Conservation (phyloP, 352 stramenopile genomes). For the Globisporangium splendens region DNA sequence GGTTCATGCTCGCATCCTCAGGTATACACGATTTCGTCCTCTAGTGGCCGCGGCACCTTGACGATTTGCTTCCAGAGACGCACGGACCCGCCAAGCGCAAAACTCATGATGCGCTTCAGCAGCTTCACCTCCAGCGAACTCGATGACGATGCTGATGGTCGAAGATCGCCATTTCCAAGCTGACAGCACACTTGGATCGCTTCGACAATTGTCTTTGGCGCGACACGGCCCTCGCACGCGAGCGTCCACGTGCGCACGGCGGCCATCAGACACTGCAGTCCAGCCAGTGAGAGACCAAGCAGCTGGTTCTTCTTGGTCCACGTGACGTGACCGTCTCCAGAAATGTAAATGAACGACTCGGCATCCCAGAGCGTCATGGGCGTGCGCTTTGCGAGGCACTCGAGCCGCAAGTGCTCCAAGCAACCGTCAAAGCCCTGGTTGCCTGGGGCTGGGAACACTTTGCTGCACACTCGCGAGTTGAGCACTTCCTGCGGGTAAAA, state of each 20-base stretch:
- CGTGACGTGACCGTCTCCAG: constrained; percentile 34
- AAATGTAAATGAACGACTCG: constrained; percentile 74
- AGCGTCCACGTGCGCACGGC: constrained; percentile 54
- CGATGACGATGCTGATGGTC: background rate
- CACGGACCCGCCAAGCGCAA: constrained; percentile 54
- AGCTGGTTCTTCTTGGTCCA: constrained; percentile 66
- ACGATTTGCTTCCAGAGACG: constrained; percentile 69
- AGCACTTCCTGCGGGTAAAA: constrained; percentile 87
- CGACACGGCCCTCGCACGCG: constrained; percentile 25
- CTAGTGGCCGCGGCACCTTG: constrained; percentile 33
- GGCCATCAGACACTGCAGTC: constrained; percentile 52
- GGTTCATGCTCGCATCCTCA: too few relatives aligned
- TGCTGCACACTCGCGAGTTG: constrained; percentile 86
- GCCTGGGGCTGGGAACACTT: constrained; percentile 68
- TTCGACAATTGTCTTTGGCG: constrained; percentile 32
- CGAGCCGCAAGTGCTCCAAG: constrained; percentile 78
- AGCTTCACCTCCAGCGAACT: constrained; percentile 21
- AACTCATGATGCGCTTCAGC: constrained; percentile 55
- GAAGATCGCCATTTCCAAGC: constrained; percentile 33
- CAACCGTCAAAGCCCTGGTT: constrained; percentile 89
- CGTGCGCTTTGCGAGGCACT: constrained; percentile 31
- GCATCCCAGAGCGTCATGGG: constrained; percentile 86
- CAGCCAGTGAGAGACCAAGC: constrained; percentile 51
- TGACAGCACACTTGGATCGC: constrained; percentile 53
- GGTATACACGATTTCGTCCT: constrained; percentile 43